Base-by-base conservation (phyloP, 2,329 filamentous ascomycete genomes). In the Botrytis aclada region DNA sequence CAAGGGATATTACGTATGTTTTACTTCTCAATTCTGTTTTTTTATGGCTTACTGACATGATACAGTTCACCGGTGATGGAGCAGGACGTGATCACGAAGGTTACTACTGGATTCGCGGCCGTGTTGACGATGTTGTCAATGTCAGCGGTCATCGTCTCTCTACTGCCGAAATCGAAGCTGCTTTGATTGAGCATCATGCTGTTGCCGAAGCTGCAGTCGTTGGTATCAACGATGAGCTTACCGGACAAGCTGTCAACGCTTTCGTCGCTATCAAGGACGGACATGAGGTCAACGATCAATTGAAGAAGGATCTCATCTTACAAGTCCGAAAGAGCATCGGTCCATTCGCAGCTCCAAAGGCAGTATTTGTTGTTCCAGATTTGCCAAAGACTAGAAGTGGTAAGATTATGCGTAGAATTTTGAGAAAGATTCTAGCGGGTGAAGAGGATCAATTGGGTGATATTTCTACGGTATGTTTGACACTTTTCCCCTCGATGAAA, bases 51-150 rank as follows among this genome's bases (percentile, higher is more conserved):
- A 62, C 74, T 76, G 69, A 62, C 70, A 56, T 25, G 7, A 69
- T 72, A 60, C 77, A 93, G 91, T 97, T 96, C 85, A 96, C 93
- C 25, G 93, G 93, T 73, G 96, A 99, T 81, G 96, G 96, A 81
- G 96, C 96, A 72, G 96, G 93, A 74, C 93, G 96, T 81, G 96
- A 99, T 82, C 93, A 97, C 84, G 96, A 99, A 80, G 96, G 96
- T 73, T 99, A 98, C 87, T 99, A 98, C 89, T 99, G 96, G 96
- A 99, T 99, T 82, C 93, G 96, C 75, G 96, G 96, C 77, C 94
- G 96, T 83, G 96, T 99, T 70, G 96, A 99, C 81, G 96, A 99
- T 80, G 96, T 99, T 61, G 95, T 99, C 83, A 99, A 99, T 83
- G 96, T 99, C 75, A 96, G 93, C 78, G 96, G 96, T 41, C 96